phyloP scores from a whole-genome alignment of 345 rosid species.

The Aquilaria malaccensis region DNA sequence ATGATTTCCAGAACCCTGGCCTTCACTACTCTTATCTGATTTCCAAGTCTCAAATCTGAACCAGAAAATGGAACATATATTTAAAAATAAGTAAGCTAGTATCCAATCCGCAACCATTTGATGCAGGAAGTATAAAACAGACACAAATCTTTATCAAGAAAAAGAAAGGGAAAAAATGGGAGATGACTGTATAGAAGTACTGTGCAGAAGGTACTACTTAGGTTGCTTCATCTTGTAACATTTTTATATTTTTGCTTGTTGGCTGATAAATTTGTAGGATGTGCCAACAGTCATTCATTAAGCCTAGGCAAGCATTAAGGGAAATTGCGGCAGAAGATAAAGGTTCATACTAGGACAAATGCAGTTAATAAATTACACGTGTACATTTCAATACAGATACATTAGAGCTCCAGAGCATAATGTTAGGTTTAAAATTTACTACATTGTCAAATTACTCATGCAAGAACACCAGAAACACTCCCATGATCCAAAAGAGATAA shows the following conservation, averaged over 20 bases:
- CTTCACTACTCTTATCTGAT: conserved; percentile 45
- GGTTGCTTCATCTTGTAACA: no score
- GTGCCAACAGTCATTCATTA: no score
- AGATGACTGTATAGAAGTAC: background rate
- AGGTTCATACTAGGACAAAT: background rate
- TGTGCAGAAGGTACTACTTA: background rate
- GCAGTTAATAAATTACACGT: no score
- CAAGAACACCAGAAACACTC: background rate
- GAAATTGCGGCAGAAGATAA: background rate
- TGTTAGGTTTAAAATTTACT: background rate
- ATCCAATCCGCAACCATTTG: background rate
- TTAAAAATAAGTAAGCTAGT: conserved; percentile 4
- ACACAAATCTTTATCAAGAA: background rate
- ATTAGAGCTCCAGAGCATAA: background rate
- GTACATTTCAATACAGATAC: no score
- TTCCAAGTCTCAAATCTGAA: conserved; percentile 78
- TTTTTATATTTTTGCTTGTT: no score
- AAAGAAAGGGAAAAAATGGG: background rate
- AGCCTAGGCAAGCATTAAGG: no score
- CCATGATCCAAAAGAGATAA: background rate
- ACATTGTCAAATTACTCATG: background rate
- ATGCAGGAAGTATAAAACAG: background rate
- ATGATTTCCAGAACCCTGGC: conserved; percentile 27
- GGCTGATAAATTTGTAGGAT: no score
- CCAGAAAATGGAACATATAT: background rate